These are phyloP conservation scores for Globisporangium canariense DNA, from an alignment of 352 stramenopile genomes.

Conservation along the genomic window DNA sequence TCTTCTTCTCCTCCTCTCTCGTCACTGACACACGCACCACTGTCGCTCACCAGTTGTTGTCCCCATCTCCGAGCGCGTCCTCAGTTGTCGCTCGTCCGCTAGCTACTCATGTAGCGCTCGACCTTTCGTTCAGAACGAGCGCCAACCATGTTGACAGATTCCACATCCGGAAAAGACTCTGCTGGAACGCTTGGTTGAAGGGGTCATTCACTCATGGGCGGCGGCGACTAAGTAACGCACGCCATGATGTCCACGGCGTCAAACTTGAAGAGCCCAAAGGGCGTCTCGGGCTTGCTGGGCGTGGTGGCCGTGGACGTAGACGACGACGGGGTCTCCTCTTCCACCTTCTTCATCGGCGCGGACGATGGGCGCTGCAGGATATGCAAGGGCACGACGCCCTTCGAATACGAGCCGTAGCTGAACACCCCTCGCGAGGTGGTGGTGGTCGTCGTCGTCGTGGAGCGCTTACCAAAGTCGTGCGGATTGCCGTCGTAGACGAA, in stretches of 20 bases:
- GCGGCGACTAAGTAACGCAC: slow-evolving; percentile 60
- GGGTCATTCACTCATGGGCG: not conserved
- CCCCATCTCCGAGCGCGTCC: not conserved
- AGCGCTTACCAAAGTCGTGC: slow-evolving; percentile 89
- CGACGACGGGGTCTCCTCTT: slow-evolving; percentile 37
- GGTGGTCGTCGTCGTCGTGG: not conserved
- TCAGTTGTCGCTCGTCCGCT: not conserved
- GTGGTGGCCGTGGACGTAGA: not conserved
- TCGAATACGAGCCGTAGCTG: slow-evolving; percentile 42
- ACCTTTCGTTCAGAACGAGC: not conserved
- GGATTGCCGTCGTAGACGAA: slow-evolving; percentile 95
- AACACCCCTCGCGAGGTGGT: slow-evolving; percentile 36
- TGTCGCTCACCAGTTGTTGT: not conserved
- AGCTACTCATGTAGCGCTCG: not conserved
- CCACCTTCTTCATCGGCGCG: slow-evolving; percentile 44
- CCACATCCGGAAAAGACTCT: not conserved
- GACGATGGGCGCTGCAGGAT: slow-evolving; percentile 40
- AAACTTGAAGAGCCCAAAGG: slow-evolving; percentile 73
- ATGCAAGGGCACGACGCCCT: slow-evolving; percentile 38
- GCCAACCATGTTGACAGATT: not conserved
- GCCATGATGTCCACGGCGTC: slow-evolving; percentile 86
- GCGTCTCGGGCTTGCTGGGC: slow-evolving; percentile 40
- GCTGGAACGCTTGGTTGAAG: not conserved
- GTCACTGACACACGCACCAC: too few species aligned
- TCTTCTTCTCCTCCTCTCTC: slow-evolving; percentile 10